phyloP scores from a whole-genome alignment of 495 filamentous ascomycete species.

The Xylaria venustula region DNA sequence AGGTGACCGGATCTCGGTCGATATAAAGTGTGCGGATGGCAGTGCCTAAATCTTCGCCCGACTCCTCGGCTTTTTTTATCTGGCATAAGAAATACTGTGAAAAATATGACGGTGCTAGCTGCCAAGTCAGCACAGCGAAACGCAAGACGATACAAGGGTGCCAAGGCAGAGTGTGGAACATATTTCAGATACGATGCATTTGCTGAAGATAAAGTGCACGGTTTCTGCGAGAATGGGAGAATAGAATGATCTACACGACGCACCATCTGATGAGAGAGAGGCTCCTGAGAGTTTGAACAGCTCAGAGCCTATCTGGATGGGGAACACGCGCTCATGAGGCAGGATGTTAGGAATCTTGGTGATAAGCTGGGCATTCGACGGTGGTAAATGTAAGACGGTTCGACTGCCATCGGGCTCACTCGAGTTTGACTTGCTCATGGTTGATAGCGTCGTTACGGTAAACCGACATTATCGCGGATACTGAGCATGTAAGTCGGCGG shows the following conservation, averaged over 20 bases:
- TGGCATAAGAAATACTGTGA: constrained; percentile 91
- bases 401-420: constrained; percentile 29
- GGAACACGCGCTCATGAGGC: constrained; percentile 72
- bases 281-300: constrained; percentile 93
- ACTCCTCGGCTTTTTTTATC: constrained; percentile 59
- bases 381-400: constrained; percentile 23
- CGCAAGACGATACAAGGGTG: background rate
- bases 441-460: constrained; percentile 5
- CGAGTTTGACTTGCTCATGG: constrained; percentile 27
- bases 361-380: constrained; percentile 30
- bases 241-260: constrained; percentile 36
- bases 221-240: constrained; percentile 2
- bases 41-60: constrained; percentile 49
- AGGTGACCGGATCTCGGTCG: constrained; percentile 89
- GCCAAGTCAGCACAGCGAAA: constrained; percentile 16
- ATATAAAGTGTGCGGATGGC: constrained; percentile 78
- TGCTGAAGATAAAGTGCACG: constrained; percentile 16
- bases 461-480: constrained; percentile 14
- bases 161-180: background rate
- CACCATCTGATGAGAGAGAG: constrained; percentile 92
- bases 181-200: background rate
- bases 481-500: background rate
- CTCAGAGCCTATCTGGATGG: constrained; percentile 91
- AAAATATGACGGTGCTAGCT: constrained; percentile 92
- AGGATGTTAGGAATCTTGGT: constrained; percentile 57